phyloP scores from a whole-genome alignment of 2,329 filamentous ascomycete species.

The Karstenula rhodostoma region DNA sequence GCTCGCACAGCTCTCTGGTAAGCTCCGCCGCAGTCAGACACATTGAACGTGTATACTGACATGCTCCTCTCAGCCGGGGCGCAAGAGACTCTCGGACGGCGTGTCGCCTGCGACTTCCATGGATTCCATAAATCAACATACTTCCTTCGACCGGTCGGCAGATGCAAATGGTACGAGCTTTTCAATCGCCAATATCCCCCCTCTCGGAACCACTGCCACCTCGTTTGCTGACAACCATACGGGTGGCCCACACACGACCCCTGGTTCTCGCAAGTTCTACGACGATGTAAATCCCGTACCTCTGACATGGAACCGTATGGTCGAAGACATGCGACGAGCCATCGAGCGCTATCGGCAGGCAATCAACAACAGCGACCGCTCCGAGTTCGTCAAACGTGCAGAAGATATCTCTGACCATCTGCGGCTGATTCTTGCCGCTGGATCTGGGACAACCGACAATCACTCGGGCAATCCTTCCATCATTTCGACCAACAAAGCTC shows the following conservation, averaged over 20 bases:
- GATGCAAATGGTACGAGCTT: conserved; percentile 53
- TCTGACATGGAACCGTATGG: conserved; percentile 86
- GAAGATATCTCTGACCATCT: conserved; percentile 98
- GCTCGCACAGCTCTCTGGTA: conserved; percentile 74
- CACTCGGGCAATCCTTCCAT: conserved; percentile 99
- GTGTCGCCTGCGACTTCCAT: conserved; percentile 89
- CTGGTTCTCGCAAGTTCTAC: conserved; percentile 79
- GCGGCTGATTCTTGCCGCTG: conserved; percentile 89
- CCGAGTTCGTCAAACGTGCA: conserved; percentile 91
- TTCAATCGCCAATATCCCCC: conserved; percentile 55
- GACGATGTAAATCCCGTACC: conserved; percentile 84
- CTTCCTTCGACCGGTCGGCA: conserved; percentile 64
- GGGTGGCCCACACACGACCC: conserved; percentile 52
- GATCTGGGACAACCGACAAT: conserved; percentile 96
- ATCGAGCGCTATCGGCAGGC: conserved; percentile 90
- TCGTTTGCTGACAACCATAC: conserved; percentile 63
- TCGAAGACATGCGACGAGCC: conserved; percentile 90
- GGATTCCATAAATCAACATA: conserved; percentile 82
- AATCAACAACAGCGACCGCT: conserved; percentile 81
- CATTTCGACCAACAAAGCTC: conserved; percentile 95
- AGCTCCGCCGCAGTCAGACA: conserved; percentile 43
- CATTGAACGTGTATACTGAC: conserved; percentile 26
- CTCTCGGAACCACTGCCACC: conserved; percentile 61
- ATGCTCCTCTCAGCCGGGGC: conserved; percentile 29
- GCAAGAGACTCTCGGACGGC: conserved; percentile 71